Percentiles rank a stretch among this genome's conserved stretches.
phyloP scores from a whole-genome alignment of 192 early-diverging fungal genomes.

The Linnemannia zychae region DNA sequence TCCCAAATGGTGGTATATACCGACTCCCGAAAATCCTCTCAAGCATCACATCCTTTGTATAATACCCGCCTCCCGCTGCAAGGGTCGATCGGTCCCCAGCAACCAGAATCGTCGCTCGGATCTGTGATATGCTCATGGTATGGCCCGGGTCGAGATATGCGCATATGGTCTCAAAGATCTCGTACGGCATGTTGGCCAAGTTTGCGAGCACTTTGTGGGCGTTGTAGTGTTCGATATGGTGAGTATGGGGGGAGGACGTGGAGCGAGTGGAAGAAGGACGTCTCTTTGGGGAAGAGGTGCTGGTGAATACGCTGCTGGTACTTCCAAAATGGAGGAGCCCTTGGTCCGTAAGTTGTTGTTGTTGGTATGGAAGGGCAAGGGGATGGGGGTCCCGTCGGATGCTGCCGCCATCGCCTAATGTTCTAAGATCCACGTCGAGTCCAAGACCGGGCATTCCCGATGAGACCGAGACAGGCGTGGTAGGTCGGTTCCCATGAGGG shows the following conservation, averaged over 20 bases:
- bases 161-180: conserved; percentile 52
- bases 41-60: conserved; percentile 35
- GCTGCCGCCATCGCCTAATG: not conserved
- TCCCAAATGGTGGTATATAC: conserved; percentile 34
- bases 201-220: conserved; percentile 37
- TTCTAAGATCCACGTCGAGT: not conserved
- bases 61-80: not conserved
- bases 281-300: not conserved
- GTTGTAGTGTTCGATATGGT: conserved; percentile 16
- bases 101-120: conserved; percentile 20
- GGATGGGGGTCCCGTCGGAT: not conserved
- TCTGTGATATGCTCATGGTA: conserved; percentile 37
- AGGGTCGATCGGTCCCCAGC: conserved; percentile 33
- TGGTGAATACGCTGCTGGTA: not conserved
- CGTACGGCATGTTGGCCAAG: conserved; percentile 47
- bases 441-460: not conserved
- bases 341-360: conserved; percentile 11
- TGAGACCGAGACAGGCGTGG: not conserved
- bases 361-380: not conserved
- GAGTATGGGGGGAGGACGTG: not conserved
- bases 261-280: not conserved
- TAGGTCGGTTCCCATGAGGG: not conserved
- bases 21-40: conserved; percentile 35
- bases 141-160: conserved; percentile 34
- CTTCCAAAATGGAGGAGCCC: not conserved